Evolutionary conservation across 345 rosid genomes (phyloP).

Genomic region (Eutrema yunnanense): DNA sequence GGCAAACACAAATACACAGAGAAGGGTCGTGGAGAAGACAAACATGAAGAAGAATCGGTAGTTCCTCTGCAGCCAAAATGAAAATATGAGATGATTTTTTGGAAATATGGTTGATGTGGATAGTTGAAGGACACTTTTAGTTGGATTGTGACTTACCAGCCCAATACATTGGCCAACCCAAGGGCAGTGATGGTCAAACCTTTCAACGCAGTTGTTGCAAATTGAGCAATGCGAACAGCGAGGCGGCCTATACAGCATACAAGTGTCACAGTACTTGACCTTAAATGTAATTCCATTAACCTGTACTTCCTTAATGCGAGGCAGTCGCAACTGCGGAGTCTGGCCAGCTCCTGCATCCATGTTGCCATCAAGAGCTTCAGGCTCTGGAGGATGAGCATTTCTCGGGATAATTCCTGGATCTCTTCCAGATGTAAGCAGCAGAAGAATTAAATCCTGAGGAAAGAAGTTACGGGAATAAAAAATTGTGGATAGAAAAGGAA

Average conservation of each 20-base stretch:
- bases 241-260: constrained; percentile 97
- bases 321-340: constrained; percentile 74
- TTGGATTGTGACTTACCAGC: constrained; percentile 45
- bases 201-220: constrained; percentile 95
- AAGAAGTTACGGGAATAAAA: background rate
- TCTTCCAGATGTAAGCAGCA: constrained; percentile 88
- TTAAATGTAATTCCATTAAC: constrained; percentile 71
- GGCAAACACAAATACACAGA: constrained; percentile 83
- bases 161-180: constrained; percentile 99
- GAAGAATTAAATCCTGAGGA: constrained; percentile 74
- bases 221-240: constrained; percentile 99
- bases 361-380: constrained; percentile 59
- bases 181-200: constrained; percentile 99
- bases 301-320: constrained; percentile 84
- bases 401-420: constrained; percentile 98
- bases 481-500: background rate
- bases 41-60: constrained; percentile 98
- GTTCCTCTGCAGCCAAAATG: constrained; percentile 67
- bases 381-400: constrained; percentile 96
- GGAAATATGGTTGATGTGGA: background rate
- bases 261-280: constrained; percentile 92
- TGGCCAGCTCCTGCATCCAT: constrained; percentile 57
- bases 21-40: constrained; percentile 75
- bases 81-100: background rate
- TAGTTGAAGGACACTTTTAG: background rate